Evolutionary conservation across 2,329 filamentous ascomycete species (phyloP).

Genomic region (Arachnopeziza araneosa): DNA sequence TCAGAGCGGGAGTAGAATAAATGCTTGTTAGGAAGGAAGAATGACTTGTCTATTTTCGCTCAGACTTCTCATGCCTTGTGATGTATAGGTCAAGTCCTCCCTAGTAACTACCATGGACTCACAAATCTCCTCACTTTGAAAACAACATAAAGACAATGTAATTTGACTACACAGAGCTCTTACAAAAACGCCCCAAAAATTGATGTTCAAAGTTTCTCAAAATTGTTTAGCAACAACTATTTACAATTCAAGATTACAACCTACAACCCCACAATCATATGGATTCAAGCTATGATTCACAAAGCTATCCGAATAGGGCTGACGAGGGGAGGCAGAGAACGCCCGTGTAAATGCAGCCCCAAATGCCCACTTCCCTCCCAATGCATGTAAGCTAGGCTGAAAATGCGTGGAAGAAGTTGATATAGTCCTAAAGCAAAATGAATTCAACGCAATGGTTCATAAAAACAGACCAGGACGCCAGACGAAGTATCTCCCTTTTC

Average conservation of each 20-base stretch:
- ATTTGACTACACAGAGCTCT: too few relatives aligned
- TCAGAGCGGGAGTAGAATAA: too few relatives aligned
- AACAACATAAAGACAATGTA: too few relatives aligned
- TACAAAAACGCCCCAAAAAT: too few relatives aligned
- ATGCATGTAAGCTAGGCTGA: slow-evolving; percentile 26
- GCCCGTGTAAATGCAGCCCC: not conserved
- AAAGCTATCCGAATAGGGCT: not conserved
- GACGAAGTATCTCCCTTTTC: not conserved
- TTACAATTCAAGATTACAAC: not conserved
- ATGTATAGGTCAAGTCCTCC: too few relatives aligned
- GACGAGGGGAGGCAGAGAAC: not conserved
- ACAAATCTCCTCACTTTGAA: too few relatives aligned
- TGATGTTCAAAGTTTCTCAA: too few relatives aligned
- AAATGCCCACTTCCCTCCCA: not conserved
- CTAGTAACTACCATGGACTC: too few relatives aligned
- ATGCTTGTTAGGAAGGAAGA: too few relatives aligned
- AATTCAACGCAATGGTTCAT: not conserved
- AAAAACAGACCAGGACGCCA: not conserved
- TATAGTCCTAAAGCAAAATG: slow-evolving; percentile 22
- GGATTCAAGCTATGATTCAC: not conserved
- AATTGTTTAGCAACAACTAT: not conserved
- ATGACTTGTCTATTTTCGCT: too few relatives aligned
- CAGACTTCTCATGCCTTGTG: too few relatives aligned
- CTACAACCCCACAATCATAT: not conserved
- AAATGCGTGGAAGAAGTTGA: slow-evolving; percentile 26